phyloP scores from a whole-genome alignment of 2,329 filamentous ascomycete genomes.

The Diaporthe vaccinii region DNA sequence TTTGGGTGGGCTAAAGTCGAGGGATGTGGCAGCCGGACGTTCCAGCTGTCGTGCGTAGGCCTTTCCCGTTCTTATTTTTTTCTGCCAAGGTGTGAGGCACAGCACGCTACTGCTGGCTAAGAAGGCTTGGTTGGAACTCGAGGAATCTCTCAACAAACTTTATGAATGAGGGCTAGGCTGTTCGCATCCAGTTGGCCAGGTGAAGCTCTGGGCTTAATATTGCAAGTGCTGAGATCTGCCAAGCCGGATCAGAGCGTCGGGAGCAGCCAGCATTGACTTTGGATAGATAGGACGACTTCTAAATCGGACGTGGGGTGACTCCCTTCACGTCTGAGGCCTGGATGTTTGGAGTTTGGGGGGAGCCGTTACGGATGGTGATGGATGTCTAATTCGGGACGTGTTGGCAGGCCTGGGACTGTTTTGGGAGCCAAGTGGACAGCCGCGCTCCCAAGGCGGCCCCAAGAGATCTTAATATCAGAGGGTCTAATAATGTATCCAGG shows the following conservation, averaged over 20 bases:
- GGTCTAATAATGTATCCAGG: slow-evolving; percentile 20
- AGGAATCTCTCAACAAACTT: slow-evolving; percentile 26
- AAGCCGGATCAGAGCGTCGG: slow-evolving; percentile 32
- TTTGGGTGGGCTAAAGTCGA: not conserved
- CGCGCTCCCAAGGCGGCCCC: slow-evolving; percentile 14
- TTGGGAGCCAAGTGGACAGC: not conserved
- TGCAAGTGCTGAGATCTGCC: slow-evolving; percentile 15
- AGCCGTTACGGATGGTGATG: slow-evolving; percentile 14
- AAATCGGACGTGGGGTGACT: slow-evolving; percentile 19
- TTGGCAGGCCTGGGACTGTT: not conserved
- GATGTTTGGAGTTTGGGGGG: slow-evolving; percentile 10
- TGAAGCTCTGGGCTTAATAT: slow-evolving; percentile 27
- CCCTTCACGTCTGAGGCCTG: slow-evolving; percentile 15
- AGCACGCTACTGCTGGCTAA: slow-evolving; percentile 19
- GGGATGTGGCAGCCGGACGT: not conserved
- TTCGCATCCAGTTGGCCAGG: slow-evolving; percentile 23
- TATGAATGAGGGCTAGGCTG: slow-evolving; percentile 14
- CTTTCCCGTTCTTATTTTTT: slow-evolving; percentile 15
- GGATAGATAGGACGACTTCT: slow-evolving; percentile 14
- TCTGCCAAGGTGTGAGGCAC: slow-evolving; percentile 7
- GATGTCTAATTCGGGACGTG: slow-evolving; percentile 13
- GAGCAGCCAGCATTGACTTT: slow-evolving; percentile 22
- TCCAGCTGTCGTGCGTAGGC: not conserved
- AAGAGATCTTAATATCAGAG: slow-evolving; percentile 15
- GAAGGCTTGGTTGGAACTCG: slow-evolving; percentile 27